Evolutionary conservation across 495 filamentous ascomycete species (phyloP).

Genomic region (Daldinia loculata): DNA sequence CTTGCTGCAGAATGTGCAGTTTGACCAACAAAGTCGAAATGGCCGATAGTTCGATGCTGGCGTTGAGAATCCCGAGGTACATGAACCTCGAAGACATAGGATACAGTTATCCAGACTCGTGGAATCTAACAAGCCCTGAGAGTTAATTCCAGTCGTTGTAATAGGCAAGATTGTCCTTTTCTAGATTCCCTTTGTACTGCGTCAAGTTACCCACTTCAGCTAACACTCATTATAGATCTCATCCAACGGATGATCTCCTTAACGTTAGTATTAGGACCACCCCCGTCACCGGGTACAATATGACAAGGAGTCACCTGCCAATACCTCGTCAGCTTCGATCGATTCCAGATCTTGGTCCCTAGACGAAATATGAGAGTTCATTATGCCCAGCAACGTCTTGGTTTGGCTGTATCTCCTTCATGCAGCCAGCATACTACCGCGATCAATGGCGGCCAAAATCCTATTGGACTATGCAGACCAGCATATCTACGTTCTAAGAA

Average conservation of each 20-base stretch:
- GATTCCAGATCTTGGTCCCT: slow-evolving; percentile 14
- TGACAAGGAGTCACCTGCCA: background rate
- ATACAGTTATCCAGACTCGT: background rate
- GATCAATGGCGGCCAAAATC: slow-evolving; percentile 12
- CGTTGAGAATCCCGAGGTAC: background rate
- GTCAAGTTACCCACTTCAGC: background rate
- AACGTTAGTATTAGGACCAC: background rate
- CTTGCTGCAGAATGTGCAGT: slow-evolving; percentile 28
- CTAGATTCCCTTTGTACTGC: background rate
- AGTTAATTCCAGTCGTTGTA: background rate
- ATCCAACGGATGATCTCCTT: background rate
- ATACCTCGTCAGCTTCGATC: slow-evolving; percentile 11
- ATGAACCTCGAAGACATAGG: background rate
- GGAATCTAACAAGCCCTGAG: background rate
- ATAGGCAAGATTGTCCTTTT: background rate
- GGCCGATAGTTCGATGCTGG: background rate
- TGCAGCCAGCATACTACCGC: slow-evolving; percentile 14
- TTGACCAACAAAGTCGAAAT: slow-evolving; percentile 24
- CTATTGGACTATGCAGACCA: slow-evolving; percentile 19
- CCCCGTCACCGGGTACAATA: slow-evolving; percentile 8
- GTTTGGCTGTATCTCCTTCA: background rate
- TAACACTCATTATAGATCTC: background rate
- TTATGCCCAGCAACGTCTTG: background rate
- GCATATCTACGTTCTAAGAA: background rate
- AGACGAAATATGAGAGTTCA: slow-evolving; percentile 2